Percentiles rank a stretch among this genome's conserved stretches.
These are phyloP conservation scores for Amanita jacksonii DNA, from an alignment of 768 basidiomycete species.

Conservation along the genomic window DNA sequence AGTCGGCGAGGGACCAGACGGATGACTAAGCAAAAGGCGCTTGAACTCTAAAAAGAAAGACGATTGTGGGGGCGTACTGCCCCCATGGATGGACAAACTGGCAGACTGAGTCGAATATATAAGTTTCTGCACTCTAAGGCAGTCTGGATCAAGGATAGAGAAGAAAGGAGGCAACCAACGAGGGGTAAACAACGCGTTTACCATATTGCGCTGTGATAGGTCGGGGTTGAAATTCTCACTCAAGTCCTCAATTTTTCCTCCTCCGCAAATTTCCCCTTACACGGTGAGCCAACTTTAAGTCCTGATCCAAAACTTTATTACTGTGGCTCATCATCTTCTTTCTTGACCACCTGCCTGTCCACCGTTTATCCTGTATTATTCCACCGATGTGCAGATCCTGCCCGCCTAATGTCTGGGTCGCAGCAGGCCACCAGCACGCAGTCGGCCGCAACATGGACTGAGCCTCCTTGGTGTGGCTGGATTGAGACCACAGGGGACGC, in stretches of 20 bases:
- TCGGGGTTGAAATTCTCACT: constrained; percentile 33
- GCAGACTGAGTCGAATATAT: neutral
- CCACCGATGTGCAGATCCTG: constrained; percentile 15
- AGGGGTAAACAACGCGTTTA: constrained; percentile 22
- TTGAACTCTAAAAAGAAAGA: constrained; percentile 5
- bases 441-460: constrained; percentile 54
- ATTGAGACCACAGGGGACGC: constrained; percentile 95
- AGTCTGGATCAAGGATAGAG: neutral
- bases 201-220: constrained; percentile 10
- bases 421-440: constrained; percentile 22
- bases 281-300: constrained; percentile 66
- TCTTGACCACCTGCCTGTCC: constrained; percentile 17
- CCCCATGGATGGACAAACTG: no score
- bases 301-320: constrained; percentile 54
- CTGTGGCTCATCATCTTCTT: constrained; percentile 24
- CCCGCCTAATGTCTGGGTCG: constrained; percentile 26
- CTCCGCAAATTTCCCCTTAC: constrained; percentile 53
- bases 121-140: no score
- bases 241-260: constrained; percentile 35
- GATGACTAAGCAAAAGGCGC: constrained; percentile 8
- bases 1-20: neutral
- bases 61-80: neutral
- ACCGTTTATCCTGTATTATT: constrained; percentile 17
- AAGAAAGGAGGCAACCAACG: constrained; percentile 5
- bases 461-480: constrained; percentile 90